Percentiles rank a stretch among this genome's conserved stretches.
Evolutionary conservation across 2,329 filamentous ascomycete genomes (phyloP).

Genomic region (Alternaria hordeiaustralica): DNA sequence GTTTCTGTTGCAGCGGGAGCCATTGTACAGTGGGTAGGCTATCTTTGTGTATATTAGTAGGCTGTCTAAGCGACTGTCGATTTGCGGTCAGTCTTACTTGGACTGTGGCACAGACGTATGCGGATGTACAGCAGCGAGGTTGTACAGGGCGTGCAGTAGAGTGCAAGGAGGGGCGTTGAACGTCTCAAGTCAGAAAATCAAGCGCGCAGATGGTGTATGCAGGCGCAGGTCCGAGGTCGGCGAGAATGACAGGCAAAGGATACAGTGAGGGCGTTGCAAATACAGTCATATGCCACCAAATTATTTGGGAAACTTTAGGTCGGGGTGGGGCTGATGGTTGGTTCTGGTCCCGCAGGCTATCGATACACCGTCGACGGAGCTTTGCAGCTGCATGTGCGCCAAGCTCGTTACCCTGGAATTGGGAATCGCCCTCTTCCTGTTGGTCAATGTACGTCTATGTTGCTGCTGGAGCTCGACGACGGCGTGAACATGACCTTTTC

Average conservation of each 20-base stretch:
- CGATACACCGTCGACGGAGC: constrained; percentile 10
- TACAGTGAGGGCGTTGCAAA: neutral
- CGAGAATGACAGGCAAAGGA: neutral
- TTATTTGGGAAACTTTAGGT: constrained; percentile 14
- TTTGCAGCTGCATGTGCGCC: constrained; percentile 8
- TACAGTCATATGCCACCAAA: constrained; percentile 20
- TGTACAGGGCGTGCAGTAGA: constrained; percentile 9
- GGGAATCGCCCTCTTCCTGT: constrained; percentile 3
- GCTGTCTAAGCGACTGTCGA: constrained; percentile 7
- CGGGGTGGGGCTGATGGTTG: constrained; percentile 7
- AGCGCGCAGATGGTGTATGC: neutral
- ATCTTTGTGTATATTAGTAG: constrained; percentile 25
- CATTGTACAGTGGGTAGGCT: constrained; percentile 11
- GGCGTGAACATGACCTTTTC: neutral
- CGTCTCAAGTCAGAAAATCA: constrained; percentile 4
- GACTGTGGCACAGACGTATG: constrained; percentile 11
- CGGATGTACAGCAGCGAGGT: constrained; percentile 4
- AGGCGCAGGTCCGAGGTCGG: constrained; percentile 8
- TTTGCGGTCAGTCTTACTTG: constrained; percentile 22
- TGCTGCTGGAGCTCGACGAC: neutral
- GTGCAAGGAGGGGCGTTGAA: constrained; percentile 10
- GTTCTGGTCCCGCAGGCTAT: constrained; percentile 6
- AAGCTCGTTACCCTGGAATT: constrained; percentile 1
- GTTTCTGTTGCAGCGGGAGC: constrained; percentile 22
- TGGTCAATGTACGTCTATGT: neutral